These are phyloP conservation scores for Pouteria glomerata DNA, from an alignment of 148 eudicot genomes.

Conservation along the genomic window DNA sequence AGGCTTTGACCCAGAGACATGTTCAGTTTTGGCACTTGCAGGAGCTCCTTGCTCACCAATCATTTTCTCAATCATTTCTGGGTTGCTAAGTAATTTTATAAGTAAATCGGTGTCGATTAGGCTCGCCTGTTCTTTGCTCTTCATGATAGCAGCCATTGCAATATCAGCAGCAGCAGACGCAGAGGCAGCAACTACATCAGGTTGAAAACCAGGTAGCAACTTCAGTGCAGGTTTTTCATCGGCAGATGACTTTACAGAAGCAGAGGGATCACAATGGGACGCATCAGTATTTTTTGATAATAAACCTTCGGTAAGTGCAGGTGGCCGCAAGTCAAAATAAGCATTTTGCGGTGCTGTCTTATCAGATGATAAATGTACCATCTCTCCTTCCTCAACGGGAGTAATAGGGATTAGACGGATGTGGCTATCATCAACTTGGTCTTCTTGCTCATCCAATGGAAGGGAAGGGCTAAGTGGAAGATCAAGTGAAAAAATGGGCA, in stretches of 20 bases:
- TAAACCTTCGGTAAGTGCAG: conserved; percentile 1
- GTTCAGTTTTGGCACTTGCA: conserved; percentile 1
- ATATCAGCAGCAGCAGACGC: no score
- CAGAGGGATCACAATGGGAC: conserved; percentile 8
- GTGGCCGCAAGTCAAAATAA: conserved; percentile 11
- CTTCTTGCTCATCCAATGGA: conserved; percentile 25
- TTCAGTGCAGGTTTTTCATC: conserved; percentile 19
- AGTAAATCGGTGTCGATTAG: conserved; percentile 49
- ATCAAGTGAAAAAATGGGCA: background rate
- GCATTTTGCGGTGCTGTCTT: background rate
- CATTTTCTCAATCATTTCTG: conserved; percentile 35
- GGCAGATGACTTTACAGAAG: conserved; percentile 14
- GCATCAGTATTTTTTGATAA: background rate
- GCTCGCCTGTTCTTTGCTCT: conserved; percentile 36
- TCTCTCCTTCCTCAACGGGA: conserved; percentile 50
- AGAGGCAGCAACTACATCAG: conserved; percentile 40
- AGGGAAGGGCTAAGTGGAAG: conserved; percentile 38
- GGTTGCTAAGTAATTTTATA: conserved; percentile 43
- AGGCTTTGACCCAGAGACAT: conserved; percentile 5
- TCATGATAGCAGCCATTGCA: conserved; percentile 36
- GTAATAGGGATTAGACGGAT: conserved; percentile 45
- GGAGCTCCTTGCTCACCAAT: conserved; percentile 14
- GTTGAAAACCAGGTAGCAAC: conserved; percentile 25
- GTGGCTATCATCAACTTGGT: conserved; percentile 25
- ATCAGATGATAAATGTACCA: conserved; percentile 5